phyloP scores from a whole-genome alignment of 2,329 filamentous ascomycete species.

The Diaporthe sp. region DNA sequence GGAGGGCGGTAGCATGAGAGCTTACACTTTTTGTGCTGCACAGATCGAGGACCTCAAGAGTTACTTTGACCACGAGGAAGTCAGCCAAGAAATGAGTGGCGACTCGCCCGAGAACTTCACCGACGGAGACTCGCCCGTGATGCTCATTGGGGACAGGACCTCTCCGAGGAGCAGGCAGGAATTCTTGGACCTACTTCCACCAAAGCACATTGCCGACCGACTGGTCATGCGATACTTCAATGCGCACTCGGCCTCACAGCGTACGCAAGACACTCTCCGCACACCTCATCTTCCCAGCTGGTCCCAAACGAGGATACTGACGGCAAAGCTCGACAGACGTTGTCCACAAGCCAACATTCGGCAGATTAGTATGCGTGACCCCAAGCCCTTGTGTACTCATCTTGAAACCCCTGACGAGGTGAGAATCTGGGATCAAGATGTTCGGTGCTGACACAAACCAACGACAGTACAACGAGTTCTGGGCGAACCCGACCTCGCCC shows the following conservation, averaged over 20 bases:
- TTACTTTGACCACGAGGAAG: conserved; percentile 67
- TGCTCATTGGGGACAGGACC: conserved; percentile 58
- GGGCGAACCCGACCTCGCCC: conserved; percentile 55
- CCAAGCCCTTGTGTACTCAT: background rate
- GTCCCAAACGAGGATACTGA: conserved; percentile 32
- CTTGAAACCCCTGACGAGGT: conserved; percentile 14
- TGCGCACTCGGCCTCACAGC: conserved; percentile 65
- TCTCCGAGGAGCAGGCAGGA: conserved; percentile 59
- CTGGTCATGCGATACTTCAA: conserved; percentile 68
- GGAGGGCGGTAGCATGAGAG: background rate
- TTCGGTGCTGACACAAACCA: conserved; percentile 12
- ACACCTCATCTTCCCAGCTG: background rate
- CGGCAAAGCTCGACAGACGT: conserved; percentile 56
- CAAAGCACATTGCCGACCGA: conserved; percentile 61
- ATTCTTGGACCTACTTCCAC: conserved; percentile 63
- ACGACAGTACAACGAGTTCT: conserved; percentile 63
- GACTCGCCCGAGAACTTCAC: conserved; percentile 50
- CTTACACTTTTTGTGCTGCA: background rate
- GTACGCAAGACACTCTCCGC: conserved; percentile 51
- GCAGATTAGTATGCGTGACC: conserved; percentile 56
- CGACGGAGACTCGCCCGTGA: conserved; percentile 57
- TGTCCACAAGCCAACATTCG: conserved; percentile 67
- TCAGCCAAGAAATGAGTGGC: conserved; percentile 50
- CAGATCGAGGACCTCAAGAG: conserved; percentile 72
- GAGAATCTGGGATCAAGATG: too few relatives aligned